Evolutionary conservation across 768 basidiomycete genomes (phyloP), one percentile per base, ranked within the genome.

Genomic region (Mycena amicta): DNA sequence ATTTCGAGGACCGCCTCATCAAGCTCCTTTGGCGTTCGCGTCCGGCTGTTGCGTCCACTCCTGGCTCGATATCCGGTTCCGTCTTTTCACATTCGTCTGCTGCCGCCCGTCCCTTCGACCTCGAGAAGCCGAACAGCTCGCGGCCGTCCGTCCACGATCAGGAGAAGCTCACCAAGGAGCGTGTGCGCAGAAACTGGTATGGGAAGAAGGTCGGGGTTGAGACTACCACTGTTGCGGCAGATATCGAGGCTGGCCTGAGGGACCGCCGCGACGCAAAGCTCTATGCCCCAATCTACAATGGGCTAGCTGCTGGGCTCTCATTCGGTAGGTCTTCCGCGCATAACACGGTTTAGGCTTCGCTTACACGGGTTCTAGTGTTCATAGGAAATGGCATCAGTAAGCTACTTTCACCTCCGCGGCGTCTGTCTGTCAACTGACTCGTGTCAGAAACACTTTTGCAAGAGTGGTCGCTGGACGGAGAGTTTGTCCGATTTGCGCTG

Each of bases 1-100:
- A 91, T 70, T 88, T 92, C 65, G 89, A 92, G 59, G 83, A 87
- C 16, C 83, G 84, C 33, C 80, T 95, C 68, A 92, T 93, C 75
- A 86, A 86, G 63, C 85, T 91, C 47, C 87, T 95, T 22, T 93
- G 92, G 90, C 73, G 82, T 54, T 75, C 79, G 6, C 74, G 82
- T 23, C 72, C 77, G 16, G 39, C 56, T 72, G 79, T 60, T 59
- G 73, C 61, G 40, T 67, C 70, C 59, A 41, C 55, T 61, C 67
- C 40, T 37, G 56, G 49, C 60, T 57, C 22, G 70, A 53, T 67
- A 68, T 66, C 54, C 25, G 64, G 71, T 65, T 46, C 62, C 25
- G 56, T 60, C 31, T 41, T 57, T 31, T 64, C 75, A 55, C 65
- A 75, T 60, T 70, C 69, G 12, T 68, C 68, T 11, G 26, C 62